Conservation (phyloP, 2,329 filamentous ascomycete species). For the Botrytis squamosa region DNA sequence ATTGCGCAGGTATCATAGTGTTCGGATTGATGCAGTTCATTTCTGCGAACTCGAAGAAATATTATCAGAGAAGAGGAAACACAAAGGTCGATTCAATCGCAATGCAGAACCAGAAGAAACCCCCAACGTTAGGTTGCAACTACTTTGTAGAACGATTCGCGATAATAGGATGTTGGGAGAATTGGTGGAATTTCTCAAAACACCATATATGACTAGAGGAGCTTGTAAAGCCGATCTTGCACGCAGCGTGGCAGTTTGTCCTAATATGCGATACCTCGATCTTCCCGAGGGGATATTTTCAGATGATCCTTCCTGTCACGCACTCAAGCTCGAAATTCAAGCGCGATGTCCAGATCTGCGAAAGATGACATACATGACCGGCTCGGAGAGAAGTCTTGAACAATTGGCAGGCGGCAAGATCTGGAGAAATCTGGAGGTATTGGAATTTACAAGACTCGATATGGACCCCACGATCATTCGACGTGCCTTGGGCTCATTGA, state of each 20-base stretch:
- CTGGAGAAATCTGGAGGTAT: constrained; percentile 70
- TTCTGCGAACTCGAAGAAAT: constrained; percentile 87
- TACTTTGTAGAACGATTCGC: constrained; percentile 79
- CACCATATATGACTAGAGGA: constrained; percentile 90
- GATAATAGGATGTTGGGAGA: constrained; percentile 68
- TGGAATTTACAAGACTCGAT: constrained; percentile 67
- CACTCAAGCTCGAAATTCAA: constrained; percentile 80
- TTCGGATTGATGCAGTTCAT: constrained; percentile 91
- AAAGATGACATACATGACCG: constrained; percentile 82
- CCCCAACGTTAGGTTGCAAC: constrained; percentile 69
- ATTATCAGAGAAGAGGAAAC: constrained; percentile 75
- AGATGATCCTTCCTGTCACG: constrained; percentile 72
- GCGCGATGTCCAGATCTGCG: constrained; percentile 78
- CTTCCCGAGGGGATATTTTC: constrained; percentile 84
- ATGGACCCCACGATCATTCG: constrained; percentile 71
- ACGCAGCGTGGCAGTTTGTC: constrained; percentile 78
- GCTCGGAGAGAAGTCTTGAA: constrained; percentile 76
- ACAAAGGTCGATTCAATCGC: constrained; percentile 68
- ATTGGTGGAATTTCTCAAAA: constrained; percentile 76
- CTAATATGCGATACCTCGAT: constrained; percentile 85
- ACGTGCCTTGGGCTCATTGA: constrained; percentile 66
- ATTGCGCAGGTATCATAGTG: constrained; percentile 70
- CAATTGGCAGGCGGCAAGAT: constrained; percentile 61
- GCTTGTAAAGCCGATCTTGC: constrained; percentile 81
- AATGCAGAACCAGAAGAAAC: constrained; percentile 81